Evolutionary conservation across 352 stramenopile species (phyloP).

Genomic region (Phytophthora macrochlamydospora): DNA sequence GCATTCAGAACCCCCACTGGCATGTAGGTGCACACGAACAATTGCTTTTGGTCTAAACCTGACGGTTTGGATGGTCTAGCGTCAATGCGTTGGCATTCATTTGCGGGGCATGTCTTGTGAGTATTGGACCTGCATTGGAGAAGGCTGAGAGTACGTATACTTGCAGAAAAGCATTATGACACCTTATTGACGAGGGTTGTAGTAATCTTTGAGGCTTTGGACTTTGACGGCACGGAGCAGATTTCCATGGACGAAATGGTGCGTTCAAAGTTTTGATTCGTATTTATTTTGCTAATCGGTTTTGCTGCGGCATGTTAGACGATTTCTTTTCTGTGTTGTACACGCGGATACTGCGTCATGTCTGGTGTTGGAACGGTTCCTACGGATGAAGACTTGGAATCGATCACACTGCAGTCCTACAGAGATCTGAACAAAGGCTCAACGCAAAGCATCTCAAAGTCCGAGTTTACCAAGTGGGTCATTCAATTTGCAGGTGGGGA

Average conservation of each 20-base stretch:
- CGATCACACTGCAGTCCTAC: conserved; percentile 60
- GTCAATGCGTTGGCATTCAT: conserved; percentile 78
- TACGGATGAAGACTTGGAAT: conserved; percentile 64
- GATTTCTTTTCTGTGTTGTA: conserved; percentile 63
- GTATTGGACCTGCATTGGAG: conserved; percentile 46
- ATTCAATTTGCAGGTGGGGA: conserved; percentile 36
- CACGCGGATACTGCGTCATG: conserved; percentile 58
- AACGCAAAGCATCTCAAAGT: conserved; percentile 61
- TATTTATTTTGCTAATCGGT: not conserved
- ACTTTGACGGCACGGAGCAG: conserved; percentile 73
- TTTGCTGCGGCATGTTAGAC: conserved; percentile 34
- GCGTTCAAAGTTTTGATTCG: not conserved
- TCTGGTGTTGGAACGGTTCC: conserved; percentile 47
- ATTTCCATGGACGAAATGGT: conserved; percentile 86
- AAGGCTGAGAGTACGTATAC: conserved; percentile 52
- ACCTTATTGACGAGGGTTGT: not conserved
- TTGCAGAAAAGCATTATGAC: not conserved
- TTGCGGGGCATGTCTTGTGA: conserved; percentile 54
- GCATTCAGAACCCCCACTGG: conserved; percentile 62
- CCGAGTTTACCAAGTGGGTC: conserved; percentile 66
- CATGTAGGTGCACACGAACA: conserved; percentile 41
- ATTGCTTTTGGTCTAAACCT: not conserved
- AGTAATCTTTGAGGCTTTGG: conserved; percentile 81
- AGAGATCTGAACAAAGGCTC: conserved; percentile 60
- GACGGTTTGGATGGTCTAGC: conserved; percentile 19